These are phyloP conservation scores for Talaromyces thailandensis DNA, from an alignment of 495 filamentous ascomycete species.

Conservation along the genomic window DNA sequence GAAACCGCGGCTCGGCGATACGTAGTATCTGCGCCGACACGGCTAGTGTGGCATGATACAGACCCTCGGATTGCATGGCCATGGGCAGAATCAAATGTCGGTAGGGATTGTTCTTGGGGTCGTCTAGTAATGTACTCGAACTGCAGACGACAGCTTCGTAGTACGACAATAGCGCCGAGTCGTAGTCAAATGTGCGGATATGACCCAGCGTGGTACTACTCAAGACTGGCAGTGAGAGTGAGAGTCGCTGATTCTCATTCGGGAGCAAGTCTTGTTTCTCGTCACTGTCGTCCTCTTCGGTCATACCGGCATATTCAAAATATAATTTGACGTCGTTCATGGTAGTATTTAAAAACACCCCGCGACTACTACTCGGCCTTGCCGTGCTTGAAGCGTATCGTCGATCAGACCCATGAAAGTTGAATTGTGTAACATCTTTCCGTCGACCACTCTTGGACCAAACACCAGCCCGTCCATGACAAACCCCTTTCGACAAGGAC, in stretches of 20 bases:
- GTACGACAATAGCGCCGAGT: slow-evolving; percentile 14
- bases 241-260: background rate
- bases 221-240: background rate
- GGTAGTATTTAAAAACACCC: slow-evolving; percentile 17
- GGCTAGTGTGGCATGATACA: slow-evolving; percentile 18
- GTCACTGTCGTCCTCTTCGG: background rate
- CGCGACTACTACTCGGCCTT: background rate
- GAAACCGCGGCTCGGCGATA: slow-evolving; percentile 12
- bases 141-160: slow-evolving; percentile 18
- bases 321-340: slow-evolving; percentile 14
- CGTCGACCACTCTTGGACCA: slow-evolving; percentile 14
- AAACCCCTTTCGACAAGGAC: slow-evolving; percentile 15
- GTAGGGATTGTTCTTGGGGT: slow-evolving; percentile 17
- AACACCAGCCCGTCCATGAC: slow-evolving; percentile 17
- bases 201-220: background rate
- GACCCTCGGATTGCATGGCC: slow-evolving; percentile 15
- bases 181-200: slow-evolving; percentile 6
- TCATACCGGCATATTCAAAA: slow-evolving; percentile 7
- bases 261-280: background rate
- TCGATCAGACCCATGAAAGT: background rate
- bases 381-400: background rate
- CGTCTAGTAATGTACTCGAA: slow-evolving; percentile 17
- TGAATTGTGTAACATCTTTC: background rate
- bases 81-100: slow-evolving; percentile 20
- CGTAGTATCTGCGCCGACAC: slow-evolving; percentile 16